A percentile compares a stretch with the other conserved stretches of the same genome.
Conservation (phyloP, 2,329 filamentous ascomycete genomes). For the Cytospora paraplurivora region DNA sequence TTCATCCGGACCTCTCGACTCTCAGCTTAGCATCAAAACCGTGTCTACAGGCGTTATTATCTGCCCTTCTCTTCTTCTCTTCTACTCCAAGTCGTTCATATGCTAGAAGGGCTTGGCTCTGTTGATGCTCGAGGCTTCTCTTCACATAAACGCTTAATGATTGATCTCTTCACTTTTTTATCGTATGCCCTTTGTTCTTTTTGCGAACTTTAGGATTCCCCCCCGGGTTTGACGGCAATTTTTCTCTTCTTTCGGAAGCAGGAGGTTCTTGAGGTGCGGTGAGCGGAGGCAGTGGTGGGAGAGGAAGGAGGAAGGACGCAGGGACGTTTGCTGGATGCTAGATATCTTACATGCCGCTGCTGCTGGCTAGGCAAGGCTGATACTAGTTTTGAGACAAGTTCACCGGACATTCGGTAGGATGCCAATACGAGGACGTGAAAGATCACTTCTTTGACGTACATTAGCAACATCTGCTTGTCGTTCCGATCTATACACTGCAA, state of each 20-base stretch:
- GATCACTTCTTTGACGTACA: conserved; percentile 13
- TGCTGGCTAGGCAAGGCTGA: conserved; percentile 22
- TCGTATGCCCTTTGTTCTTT: conserved; percentile 13
- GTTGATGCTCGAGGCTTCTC: conserved; percentile 22
- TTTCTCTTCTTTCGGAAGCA: conserved; percentile 5
- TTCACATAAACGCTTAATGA: conserved; percentile 22
- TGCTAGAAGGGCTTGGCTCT: conserved; percentile 2
- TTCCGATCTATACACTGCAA: neutral
- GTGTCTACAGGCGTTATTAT: conserved; percentile 6
- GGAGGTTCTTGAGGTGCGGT: conserved; percentile 8
- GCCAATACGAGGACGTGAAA: conserved; percentile 10
- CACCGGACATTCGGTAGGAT: conserved; percentile 12
- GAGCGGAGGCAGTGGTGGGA: neutral
- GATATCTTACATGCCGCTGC: conserved; percentile 25
- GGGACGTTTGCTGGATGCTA: conserved; percentile 18
- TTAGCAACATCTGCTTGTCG: neutral
- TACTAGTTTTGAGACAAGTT: conserved; percentile 11
- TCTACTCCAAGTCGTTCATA: conserved; percentile 6
- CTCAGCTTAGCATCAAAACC: neutral
- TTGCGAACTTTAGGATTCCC: conserved; percentile 28
- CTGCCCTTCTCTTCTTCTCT: too few relatives aligned
- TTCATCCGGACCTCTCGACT: neutral
- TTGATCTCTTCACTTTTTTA: conserved; percentile 8
- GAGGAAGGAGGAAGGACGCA: neutral
- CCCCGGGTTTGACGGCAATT: conserved; percentile 7